phyloP scores from a whole-genome alignment of 1,284 basidiomycete genomes.

The Papiliotrema nemorosa region DNA sequence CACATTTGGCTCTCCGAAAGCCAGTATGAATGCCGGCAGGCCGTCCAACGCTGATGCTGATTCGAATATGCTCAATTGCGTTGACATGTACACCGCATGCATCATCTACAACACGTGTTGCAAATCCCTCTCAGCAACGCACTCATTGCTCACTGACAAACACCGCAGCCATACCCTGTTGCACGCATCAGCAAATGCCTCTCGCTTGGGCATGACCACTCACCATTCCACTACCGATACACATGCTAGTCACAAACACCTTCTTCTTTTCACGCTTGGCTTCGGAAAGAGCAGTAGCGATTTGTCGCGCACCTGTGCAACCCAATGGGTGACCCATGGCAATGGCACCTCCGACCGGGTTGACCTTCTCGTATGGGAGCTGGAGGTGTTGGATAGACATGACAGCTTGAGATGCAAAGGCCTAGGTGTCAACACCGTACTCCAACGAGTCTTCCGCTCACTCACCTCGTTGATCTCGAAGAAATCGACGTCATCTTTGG shows the following conservation, averaged over 20 bases:
- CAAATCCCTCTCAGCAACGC: too few species aligned
- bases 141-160: constrained; percentile 49
- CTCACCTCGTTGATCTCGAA: constrained; percentile 76
- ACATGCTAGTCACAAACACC: constrained; percentile 92
- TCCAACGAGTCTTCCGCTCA: background rate
- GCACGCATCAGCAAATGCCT: background rate
- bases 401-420: constrained; percentile 82
- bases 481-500: constrained; percentile 77
- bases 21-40: too few species aligned
- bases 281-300: constrained; percentile 83
- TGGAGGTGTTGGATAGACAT: constrained; percentile 72
- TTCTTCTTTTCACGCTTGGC: constrained; percentile 71
- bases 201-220: constrained; percentile 53
- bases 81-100: too few species aligned
- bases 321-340: constrained; percentile 69
- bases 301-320: constrained; percentile 80
- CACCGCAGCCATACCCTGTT: constrained; percentile 52
- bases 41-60: too few species aligned
- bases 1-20: too few species aligned
- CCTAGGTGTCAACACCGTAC: constrained; percentile 39
- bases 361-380: constrained; percentile 74
- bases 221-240: constrained; percentile 90
- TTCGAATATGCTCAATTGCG: too few species aligned
- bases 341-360: constrained; percentile 86
- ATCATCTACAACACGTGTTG: too few species aligned